Evolutionary conservation across 495 filamentous ascomycete genomes (phyloP).

Genomic region (Patellaria atrata): DNA sequence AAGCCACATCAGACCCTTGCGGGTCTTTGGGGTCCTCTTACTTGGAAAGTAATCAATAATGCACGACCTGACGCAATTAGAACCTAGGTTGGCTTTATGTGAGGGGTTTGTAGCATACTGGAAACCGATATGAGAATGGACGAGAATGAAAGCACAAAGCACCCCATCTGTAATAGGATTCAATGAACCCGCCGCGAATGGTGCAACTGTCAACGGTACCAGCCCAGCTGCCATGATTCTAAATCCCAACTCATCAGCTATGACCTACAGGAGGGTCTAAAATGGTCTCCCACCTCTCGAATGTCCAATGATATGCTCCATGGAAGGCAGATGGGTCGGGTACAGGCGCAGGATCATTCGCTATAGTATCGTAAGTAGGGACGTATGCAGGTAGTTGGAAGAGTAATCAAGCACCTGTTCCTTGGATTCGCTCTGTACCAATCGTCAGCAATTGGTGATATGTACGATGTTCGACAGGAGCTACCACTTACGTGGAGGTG

Average conservation of each 20-base stretch:
- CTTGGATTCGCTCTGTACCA: conserved; percentile 17
- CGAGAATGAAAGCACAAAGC: conserved; percentile 66
- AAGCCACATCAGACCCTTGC: conserved; percentile 53
- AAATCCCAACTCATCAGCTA: not conserved
- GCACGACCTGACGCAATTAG: conserved; percentile 40
- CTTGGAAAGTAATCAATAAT: conserved; percentile 85
- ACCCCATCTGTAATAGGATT: conserved; percentile 80
- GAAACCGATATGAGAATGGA: conserved; percentile 93
- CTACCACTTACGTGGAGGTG: conserved; percentile 30
- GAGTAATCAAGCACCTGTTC: conserved; percentile 10
- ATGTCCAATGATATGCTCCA: conserved; percentile 96
- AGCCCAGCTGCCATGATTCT: conserved; percentile 62
- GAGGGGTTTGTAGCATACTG: conserved; percentile 37
- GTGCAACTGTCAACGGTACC: conserved; percentile 73
- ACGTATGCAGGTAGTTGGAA: not conserved
- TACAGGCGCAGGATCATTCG: conserved; percentile 76
- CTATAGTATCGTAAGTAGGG: conserved; percentile 27
- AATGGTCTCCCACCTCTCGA: conserved; percentile 80
- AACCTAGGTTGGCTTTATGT: too few relatives aligned
- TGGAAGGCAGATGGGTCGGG: conserved; percentile 56
- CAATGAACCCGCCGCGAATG: conserved; percentile 80
- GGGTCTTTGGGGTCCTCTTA: conserved; percentile 50
- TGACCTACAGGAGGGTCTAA: not conserved
- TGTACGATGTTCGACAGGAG: not conserved
- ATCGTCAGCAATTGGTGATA: conserved; percentile 1